phyloP scores from a whole-genome alignment of 495 filamentous ascomycete genomes.

The Aspergillus mulundensis region DNA sequence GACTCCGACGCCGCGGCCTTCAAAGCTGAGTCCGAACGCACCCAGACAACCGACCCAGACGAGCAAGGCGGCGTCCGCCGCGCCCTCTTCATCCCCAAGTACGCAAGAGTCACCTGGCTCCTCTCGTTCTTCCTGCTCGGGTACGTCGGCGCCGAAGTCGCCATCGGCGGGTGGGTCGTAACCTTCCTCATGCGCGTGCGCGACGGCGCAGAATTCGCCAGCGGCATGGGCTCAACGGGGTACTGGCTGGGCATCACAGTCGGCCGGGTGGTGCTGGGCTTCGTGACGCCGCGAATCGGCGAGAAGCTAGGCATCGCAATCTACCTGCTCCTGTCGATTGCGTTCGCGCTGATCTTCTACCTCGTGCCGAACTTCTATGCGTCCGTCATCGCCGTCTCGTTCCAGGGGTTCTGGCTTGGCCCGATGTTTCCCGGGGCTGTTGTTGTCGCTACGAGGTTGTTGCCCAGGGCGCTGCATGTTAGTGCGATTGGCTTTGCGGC shows the following conservation, averaged over 20 bases:
- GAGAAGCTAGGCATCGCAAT: slow-evolving; percentile 53
- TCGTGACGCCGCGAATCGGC: slow-evolving; percentile 58
- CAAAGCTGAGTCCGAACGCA: slow-evolving; percentile 42
- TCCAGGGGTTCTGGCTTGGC: slow-evolving; percentile 62
- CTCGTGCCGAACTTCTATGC: slow-evolving; percentile 61
- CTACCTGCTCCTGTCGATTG: slow-evolving; percentile 23
- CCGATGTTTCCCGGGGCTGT: slow-evolving; percentile 64
- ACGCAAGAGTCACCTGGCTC: slow-evolving; percentile 64
- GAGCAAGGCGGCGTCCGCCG: slow-evolving; percentile 46
- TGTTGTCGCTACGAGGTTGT: slow-evolving; percentile 64
- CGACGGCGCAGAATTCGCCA: slow-evolving; percentile 49
- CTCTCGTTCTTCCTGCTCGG: slow-evolving; percentile 70
- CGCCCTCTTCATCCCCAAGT: slow-evolving; percentile 48
- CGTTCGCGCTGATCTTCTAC: slow-evolving; percentile 52
- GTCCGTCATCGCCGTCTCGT: slow-evolving; percentile 55
- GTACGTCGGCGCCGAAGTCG: slow-evolving; percentile 84
- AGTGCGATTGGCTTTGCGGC: slow-evolving; percentile 70
- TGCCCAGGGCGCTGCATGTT: slow-evolving; percentile 69
- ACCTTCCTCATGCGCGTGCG: slow-evolving; percentile 61
- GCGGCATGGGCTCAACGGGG: slow-evolving; percentile 60
- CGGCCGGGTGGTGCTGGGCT: slow-evolving; percentile 56
- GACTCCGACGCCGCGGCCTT: slow-evolving; percentile 5
- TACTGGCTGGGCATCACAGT: slow-evolving; percentile 66
- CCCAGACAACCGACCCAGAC: slow-evolving; percentile 12
- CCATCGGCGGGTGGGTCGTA: slow-evolving; percentile 70